Evolutionary conservation across 257 asterid genomes (phyloP), one percentile per base, ranked within the genome.

Genomic region (Solanum rostratum): DNA sequence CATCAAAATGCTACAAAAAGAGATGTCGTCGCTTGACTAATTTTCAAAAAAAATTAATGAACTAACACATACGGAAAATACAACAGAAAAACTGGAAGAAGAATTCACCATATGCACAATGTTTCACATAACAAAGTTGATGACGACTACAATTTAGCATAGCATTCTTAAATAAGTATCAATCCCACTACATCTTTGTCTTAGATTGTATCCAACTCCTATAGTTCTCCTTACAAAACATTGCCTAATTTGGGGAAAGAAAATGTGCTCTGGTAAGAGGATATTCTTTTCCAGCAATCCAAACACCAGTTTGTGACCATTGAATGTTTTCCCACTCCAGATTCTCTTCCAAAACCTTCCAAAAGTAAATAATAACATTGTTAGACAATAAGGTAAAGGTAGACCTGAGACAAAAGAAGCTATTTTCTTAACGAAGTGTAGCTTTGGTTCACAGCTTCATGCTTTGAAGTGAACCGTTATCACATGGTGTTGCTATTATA

Each of bases 311-410:
- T 81, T 93, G 93, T 27, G 94, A 90, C 99, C 99, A 95, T 59
- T 90, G 88, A 76, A 96, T 92, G 81, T 93, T 96, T 20, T 96
- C 99, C 99, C 99, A 96, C 84, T 93, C 99, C 27, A 96, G 74
- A 78, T 92, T 92, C 76, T 95, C 97, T 88, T 89, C 98, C 95
- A 96, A 59, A 88, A 95, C 93, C 99, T 96, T 91, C 33, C 33
- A 76, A 83, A 69, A 49, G 54, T 33, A 49, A 76, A 78, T n/a
- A 16, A 10, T 6, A 74, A 46, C 81, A 46, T 76, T 46, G 74
- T 45, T 39, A 50, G 85, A 83, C 39, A 43, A 37, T 54, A 84
- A 69, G 8, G 62, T 30, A 82, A 1, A 50, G 27, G 15, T n/a
- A 60, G 43, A 88, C 78, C 79, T 60, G 54, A 57, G 27, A 22